Base-by-base conservation (phyloP, 495 filamentous ascomycete genomes). In the Xylaria acuta region DNA sequence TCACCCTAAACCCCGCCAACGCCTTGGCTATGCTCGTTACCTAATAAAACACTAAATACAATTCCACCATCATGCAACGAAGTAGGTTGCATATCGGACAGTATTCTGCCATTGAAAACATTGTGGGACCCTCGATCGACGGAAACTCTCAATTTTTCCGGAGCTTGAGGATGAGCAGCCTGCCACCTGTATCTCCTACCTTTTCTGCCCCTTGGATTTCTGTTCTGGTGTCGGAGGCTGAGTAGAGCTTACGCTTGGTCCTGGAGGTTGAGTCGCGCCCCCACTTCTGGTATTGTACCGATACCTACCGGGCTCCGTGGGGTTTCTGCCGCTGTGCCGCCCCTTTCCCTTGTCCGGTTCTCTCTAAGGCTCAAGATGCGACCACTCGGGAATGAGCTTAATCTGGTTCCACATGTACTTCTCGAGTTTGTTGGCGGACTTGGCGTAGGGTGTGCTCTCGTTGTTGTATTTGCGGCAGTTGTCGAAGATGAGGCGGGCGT, bases 391-490 rank as follows among this genome's bases (percentile, higher is more conserved):
- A 67, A 98, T 94, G 70, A 92, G 91, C 76, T 92, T 91, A 76
- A 99, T 92, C 84, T 97, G 94, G 71, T 88, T 85, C 91, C 92
- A 98, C 96, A 99, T 97, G 78, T 90, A 97, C 82, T 96, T 98
- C 83, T 99, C 96, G 51, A 99, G 83, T 82, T 95, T 96, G 82
- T 93, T 97, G 30, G 96, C 96, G 68, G 91, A 93, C 84, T 99
- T 99, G 36, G 94, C 94, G 82, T 99, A 99, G 2, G 94, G 90
- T 5, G 95, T 98, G 34, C 83, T 97, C 84, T 98, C 97, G 76
- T 94, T 97, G 79, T 99, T 99, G 81, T 98, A 99, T 73, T 92
- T 89, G 72, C 95, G 90, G 77, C 96, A 99, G 77, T 99, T 99
- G 80, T 95, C 89, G 77, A 97, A 98, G 69, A 98, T 91, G 75